These are phyloP conservation scores for Rhizophagus clarus DNA, from an alignment of 192 early-diverging fungal species.

Conservation along the genomic window DNA sequence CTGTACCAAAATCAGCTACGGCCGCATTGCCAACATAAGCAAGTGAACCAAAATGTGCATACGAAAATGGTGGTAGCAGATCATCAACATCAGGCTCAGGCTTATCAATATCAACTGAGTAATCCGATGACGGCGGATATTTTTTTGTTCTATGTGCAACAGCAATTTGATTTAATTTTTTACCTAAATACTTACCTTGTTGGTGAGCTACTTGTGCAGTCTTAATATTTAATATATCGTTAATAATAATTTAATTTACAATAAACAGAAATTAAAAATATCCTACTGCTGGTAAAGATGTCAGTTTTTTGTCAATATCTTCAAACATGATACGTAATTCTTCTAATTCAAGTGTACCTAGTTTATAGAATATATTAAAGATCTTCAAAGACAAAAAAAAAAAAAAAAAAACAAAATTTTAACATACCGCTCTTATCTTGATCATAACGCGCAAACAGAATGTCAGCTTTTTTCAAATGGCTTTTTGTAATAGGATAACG, in stretches of 20 bases:
- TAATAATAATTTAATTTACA: conserved; percentile 9
- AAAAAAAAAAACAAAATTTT: not conserved
- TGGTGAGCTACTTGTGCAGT: conserved; percentile 62
- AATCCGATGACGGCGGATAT: not conserved
- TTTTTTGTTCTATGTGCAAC: not conserved
- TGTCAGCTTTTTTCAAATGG: conserved; percentile 50
- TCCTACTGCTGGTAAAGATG: conserved; percentile 55
- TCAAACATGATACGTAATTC: conserved; percentile 51
- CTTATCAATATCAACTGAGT: not conserved
- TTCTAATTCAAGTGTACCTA: conserved; percentile 51
- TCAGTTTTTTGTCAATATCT: conserved; percentile 57
- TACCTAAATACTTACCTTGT: conserved; percentile 54
- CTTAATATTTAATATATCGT: conserved; percentile 34
- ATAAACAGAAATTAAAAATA: not conserved
- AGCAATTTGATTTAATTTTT: conserved; percentile 45
- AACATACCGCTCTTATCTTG: conserved; percentile 44
- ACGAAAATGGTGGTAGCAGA: conserved; percentile 54
- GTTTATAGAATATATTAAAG: not conserved
- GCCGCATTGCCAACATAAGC: conserved; percentile 70
- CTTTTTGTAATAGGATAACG: conserved; percentile 55
- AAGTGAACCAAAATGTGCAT: conserved; percentile 66
- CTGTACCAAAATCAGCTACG: conserved; percentile 52
- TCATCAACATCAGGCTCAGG: conserved; percentile 17
- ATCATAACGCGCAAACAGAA: conserved; percentile 52
- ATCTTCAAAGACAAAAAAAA: not conserved